These are phyloP conservation scores for Malania oleifera DNA, from an alignment of 164 flowering plant species.

Conservation along the genomic window DNA sequence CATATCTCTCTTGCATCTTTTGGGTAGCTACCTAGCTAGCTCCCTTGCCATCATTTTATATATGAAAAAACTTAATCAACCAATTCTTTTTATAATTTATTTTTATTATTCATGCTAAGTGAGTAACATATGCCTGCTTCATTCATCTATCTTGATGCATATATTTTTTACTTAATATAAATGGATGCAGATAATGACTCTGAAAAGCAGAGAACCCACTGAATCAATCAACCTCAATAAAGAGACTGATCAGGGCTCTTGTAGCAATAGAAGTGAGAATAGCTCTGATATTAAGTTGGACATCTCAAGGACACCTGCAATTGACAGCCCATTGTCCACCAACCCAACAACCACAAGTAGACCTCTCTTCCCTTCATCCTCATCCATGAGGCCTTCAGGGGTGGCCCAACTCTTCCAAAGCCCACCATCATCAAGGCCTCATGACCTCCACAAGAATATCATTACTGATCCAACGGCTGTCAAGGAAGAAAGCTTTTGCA, in stretches of 20 bases:
- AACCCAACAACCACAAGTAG: conserved; percentile 27
- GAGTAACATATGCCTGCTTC: no score
- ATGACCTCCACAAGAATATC: conserved; percentile 26
- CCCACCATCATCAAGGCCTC: conserved; percentile 29
- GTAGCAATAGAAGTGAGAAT: conserved; percentile 89
- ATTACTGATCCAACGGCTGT: conserved; percentile 24
- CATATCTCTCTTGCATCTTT: no score
- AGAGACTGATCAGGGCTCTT: conserved; percentile 91
- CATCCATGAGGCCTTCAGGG: conserved; percentile 33
- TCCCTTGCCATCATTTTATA: not conserved
- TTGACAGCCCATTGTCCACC: conserved; percentile 49
- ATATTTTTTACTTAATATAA: not conserved
- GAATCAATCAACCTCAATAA: conserved; percentile 90
- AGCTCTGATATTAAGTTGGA: conserved; percentile 79
- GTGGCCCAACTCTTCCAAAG: conserved; percentile 54
- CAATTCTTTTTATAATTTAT: no score
- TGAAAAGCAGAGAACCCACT: conserved; percentile 68
- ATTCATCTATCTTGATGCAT: no score
- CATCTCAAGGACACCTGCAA: conserved; percentile 63
- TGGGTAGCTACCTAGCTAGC: no score
- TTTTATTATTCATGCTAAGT: no score
- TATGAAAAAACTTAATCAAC: no score
- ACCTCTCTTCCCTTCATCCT: conserved; percentile 30
- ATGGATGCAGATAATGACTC: conserved; percentile 60
- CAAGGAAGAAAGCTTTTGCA: conserved; percentile 72